Base-by-base conservation (phyloP, 768 basidiomycete genomes). In the Holtermannia corniformis region DNA sequence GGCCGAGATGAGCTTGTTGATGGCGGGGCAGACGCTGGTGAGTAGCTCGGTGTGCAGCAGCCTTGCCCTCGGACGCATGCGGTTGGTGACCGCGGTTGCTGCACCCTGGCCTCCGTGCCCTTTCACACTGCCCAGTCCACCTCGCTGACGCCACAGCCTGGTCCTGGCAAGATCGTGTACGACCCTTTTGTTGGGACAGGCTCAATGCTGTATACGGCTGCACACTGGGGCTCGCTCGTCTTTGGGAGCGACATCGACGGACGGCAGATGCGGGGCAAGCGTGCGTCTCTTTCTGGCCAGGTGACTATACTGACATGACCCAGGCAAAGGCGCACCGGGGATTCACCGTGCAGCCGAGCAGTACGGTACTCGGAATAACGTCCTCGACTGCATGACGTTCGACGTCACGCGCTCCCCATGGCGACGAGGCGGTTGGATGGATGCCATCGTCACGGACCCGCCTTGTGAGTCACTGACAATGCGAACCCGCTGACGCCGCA, bases 161-260 rank as follows among this genome's bases (percentile, higher is more conserved):
- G 82, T 10, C 82, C 86, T n/a, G 90, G 89, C 20, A 93, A 85
- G 69, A 71, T 93, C 21, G 77, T 97, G 14, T 99, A 97, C 61
- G 95, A 99, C 67, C 95, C 95, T 0, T 99, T 97, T 70, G 81
- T 84, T 57, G 92, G 91, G 0, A 92, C 91, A 0, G 91, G 91
- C 3, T 73, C 71, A 4, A 68, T 75, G 68, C 63, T 76, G 0
- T 70, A 74, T 47, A 87, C 91, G 0, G 79, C 81, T 2, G 87
- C 90, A 0, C 78, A 88, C 63, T 96, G 92, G 60, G 95, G 95
- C 1, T 84, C 91, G 0, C 72, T 82, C 23, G 80, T 91, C 0
- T 82, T 86, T 51, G 95, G 93, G 16, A 91, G 88, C 16, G 95
- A 97, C 69, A 96, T 99, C 46, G 93, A 97, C 64, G 95, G 95